Evolutionary conservation across 495 filamentous ascomycete species (phyloP).

Genomic region (Penicillium crystallinum): DNA sequence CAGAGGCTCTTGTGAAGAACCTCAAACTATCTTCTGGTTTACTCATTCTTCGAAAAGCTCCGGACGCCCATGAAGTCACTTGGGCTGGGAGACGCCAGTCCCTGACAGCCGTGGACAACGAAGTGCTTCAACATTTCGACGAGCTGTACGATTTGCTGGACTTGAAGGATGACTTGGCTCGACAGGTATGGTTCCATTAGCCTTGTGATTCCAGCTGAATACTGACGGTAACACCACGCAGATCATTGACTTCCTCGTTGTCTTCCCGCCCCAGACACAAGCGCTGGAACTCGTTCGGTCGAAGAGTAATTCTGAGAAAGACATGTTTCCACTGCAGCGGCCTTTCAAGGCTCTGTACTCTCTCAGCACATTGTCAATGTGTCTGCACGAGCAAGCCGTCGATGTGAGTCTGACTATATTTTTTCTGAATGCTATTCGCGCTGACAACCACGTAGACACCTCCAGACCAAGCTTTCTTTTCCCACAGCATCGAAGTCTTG

Average conservation of each 20-base stretch:
- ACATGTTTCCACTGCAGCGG: constrained; percentile 62
- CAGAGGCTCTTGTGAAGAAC: constrained; percentile 33
- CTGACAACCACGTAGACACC: constrained; percentile 17
- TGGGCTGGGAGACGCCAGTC: constrained; percentile 26
- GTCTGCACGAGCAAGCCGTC: constrained; percentile 41
- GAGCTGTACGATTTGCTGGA: constrained; percentile 77
- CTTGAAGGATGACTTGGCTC: constrained; percentile 67
- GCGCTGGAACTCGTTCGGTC: constrained; percentile 55
- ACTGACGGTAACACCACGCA: constrained; percentile 25
- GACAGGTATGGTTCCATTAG: constrained; percentile 44
- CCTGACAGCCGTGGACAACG: constrained; percentile 56
- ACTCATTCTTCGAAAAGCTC: constrained; percentile 48
- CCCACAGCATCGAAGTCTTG: constrained; percentile 40
- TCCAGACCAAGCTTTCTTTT: constrained; percentile 34
- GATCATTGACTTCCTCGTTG: constrained; percentile 69
- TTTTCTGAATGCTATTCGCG: constrained; percentile 2
- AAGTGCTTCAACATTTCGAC: constrained; percentile 80
- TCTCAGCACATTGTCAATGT: constrained; percentile 54
- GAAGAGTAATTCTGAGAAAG: constrained; percentile 44
- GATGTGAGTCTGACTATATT: constrained; percentile 18
- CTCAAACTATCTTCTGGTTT: constrained; percentile 53
- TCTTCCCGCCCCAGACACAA: constrained; percentile 64
- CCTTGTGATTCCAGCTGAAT: background rate
- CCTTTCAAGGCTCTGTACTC: constrained; percentile 75
- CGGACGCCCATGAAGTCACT: constrained; percentile 32